Evolutionary conservation across 2,329 filamentous ascomycete genomes (phyloP).

Genomic region (Penicillium sp.): DNA sequence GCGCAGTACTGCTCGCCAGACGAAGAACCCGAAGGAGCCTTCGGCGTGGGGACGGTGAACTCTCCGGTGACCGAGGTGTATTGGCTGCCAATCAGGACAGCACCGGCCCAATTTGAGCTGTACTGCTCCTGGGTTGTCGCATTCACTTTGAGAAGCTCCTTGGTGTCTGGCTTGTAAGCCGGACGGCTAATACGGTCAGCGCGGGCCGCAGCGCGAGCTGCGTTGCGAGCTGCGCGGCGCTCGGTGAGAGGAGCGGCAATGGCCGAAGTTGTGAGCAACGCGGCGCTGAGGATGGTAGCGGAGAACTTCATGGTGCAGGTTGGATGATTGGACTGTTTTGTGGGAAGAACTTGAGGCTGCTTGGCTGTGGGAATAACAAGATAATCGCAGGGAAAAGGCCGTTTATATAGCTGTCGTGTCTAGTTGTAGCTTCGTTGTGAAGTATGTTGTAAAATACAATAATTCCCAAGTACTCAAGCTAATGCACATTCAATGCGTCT

Average conservation of each 20-base stretch:
- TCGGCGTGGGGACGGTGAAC: conserved; percentile 51
- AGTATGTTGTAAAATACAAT: too few relatives aligned
- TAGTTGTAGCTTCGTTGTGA: neutral
- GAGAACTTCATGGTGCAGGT: conserved; percentile 52
- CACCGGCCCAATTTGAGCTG: conserved; percentile 57
- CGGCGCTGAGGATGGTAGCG: conserved; percentile 33
- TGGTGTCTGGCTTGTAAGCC: conserved; percentile 27
- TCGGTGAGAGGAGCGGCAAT: conserved; percentile 51
- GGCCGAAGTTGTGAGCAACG: conserved; percentile 44
- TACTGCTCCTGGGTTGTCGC: conserved; percentile 47
- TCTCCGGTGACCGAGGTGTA: conserved; percentile 54
- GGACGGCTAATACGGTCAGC: conserved; percentile 29
- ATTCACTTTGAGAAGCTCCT: conserved; percentile 30
- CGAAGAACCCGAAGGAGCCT: conserved; percentile 35
- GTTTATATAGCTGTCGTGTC: neutral
- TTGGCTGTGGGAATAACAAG: neutral
- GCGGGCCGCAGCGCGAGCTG: conserved; percentile 26
- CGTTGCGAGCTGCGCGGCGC: conserved; percentile 25
- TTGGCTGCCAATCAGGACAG: conserved; percentile 51
- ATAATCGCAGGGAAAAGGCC: neutral
- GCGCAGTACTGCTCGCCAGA: conserved; percentile 41
- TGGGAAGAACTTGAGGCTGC: neutral
- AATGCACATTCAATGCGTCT: neutral
- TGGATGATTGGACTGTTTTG: neutral
- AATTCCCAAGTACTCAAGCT: neutral